Conservation (phyloP, 176 grass and related monocot species). For the Ensete ventricosum region DNA sequence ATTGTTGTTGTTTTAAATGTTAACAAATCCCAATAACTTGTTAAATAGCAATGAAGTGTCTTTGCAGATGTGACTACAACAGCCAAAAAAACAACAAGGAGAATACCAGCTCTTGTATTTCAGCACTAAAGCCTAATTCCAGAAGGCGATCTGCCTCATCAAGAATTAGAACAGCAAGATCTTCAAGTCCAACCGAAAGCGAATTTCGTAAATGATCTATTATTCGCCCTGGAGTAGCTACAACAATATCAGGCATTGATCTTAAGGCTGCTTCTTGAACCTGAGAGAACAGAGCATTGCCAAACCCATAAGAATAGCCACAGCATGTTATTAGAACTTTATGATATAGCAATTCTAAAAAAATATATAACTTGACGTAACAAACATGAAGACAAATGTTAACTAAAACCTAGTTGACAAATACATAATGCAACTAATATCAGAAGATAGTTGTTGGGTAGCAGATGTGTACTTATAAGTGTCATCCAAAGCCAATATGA, state of each 20-base stretch:
- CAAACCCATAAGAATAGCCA: background rate
- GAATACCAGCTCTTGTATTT: conserved; percentile 82
- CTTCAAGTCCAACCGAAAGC: conserved; percentile 84
- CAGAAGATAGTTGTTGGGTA: too few species aligned
- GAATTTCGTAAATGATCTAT: conserved; percentile 91
- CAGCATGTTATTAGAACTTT: background rate
- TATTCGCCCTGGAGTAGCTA: conserved; percentile 89
- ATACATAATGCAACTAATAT: too few species aligned
- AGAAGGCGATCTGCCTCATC: conserved; percentile 93
- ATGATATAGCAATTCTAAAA: background rate
- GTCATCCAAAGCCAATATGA: too few species aligned
- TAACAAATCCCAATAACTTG: background rate
- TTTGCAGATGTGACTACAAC: background rate
- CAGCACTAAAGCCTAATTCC: conserved; percentile 90
- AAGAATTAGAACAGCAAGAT: conserved; percentile 90
- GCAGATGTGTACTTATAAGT: too few species aligned
- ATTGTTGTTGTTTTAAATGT: too few species aligned
- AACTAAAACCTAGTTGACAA: too few species aligned
- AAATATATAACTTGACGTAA: background rate
- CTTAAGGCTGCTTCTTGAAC: conserved; percentile 82
- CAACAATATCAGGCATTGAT: conserved; percentile 96
- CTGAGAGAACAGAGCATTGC: conserved; percentile 30
- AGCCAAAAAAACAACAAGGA: background rate
- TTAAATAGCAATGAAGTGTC: background rate
- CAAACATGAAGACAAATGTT: too few species aligned